These are phyloP conservation scores for Dalbergia oliveri DNA, from an alignment of 306 rosid species.

Conservation along the genomic window DNA sequence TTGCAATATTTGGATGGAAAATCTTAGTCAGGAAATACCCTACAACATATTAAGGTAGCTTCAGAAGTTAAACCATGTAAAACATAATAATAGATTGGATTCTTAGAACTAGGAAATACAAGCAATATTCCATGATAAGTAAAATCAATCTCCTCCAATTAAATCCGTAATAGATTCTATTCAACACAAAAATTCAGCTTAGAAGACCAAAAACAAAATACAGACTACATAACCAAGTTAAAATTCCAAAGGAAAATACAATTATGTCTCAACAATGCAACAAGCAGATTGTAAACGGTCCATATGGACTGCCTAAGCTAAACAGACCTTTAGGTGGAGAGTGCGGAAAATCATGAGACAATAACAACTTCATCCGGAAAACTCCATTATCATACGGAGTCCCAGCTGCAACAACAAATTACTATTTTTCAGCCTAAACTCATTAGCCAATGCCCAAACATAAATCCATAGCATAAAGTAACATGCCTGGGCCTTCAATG, in stretches of 20 bases:
- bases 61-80: too few species aligned
- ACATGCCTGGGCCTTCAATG: conserved; percentile 97
- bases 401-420: conserved; percentile 73
- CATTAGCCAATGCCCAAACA: neutral
- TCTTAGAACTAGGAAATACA: too few species aligned
- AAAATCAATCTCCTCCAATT: neutral
- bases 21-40: conserved; percentile 94
- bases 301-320: neutral
- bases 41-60: conserved; percentile 42
- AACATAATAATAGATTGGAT: too few species aligned
- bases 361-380: conserved; percentile 92
- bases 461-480: conserved; percentile 7
- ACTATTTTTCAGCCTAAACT: conserved; percentile 28
- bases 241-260: neutral
- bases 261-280: neutral
- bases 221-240: neutral
- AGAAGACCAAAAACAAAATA: neutral
- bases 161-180: neutral
- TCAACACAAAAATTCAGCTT: too few species aligned
- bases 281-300: conserved; percentile 2
- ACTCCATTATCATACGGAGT: conserved; percentile 97
- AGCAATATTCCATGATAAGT: neutral
- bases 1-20: conserved; percentile 94
- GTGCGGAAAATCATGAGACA: conserved; percentile 85
- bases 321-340: conserved; percentile 95